Conservation (phyloP, 192 early-diverging fungal genomes). For the Coemansia sp. region DNA sequence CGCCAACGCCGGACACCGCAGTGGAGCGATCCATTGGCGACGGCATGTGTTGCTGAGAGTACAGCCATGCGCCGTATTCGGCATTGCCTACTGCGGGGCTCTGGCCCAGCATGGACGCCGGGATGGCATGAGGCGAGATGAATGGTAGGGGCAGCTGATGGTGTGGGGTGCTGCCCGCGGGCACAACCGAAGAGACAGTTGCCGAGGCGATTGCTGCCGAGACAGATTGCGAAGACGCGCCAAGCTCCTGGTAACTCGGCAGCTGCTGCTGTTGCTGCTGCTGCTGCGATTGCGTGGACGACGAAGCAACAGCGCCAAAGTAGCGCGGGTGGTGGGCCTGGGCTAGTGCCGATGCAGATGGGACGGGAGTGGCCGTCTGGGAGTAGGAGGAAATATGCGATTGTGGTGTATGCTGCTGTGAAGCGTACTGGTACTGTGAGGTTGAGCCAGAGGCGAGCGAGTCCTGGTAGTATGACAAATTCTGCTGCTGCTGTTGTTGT, state of each 20-base stretch:
- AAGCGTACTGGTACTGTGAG: conserved; percentile 13
- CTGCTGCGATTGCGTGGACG: conserved; percentile 9
- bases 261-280: conserved; percentile 6
- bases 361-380: conserved; percentile 10
- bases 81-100: conserved; percentile 25
- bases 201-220: conserved; percentile 16
- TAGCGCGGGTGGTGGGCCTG: conserved; percentile 10
- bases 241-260: conserved; percentile 27
- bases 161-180: conserved; percentile 17
- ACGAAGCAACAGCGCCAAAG: neutral
- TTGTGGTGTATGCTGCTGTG: conserved; percentile 18
- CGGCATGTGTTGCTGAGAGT: conserved; percentile 41
- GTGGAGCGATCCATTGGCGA: conserved; percentile 28
- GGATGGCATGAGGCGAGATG: conserved; percentile 37
- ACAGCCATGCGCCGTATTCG: conserved; percentile 49
- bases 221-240: conserved; percentile 14
- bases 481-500: conserved; percentile 24
- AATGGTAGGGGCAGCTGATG: conserved; percentile 32
- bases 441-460: neutral
- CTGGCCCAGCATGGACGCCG: conserved; percentile 45
- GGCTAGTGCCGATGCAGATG: conserved; percentile 12
- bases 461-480: conserved; percentile 21
- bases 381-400: conserved; percentile 15
- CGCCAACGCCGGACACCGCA: conserved; percentile 22
- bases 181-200: neutral